These are phyloP conservation scores for Debaryomyces maramus DNA, from an alignment of 805 yeast species.

Conservation along the genomic window DNA sequence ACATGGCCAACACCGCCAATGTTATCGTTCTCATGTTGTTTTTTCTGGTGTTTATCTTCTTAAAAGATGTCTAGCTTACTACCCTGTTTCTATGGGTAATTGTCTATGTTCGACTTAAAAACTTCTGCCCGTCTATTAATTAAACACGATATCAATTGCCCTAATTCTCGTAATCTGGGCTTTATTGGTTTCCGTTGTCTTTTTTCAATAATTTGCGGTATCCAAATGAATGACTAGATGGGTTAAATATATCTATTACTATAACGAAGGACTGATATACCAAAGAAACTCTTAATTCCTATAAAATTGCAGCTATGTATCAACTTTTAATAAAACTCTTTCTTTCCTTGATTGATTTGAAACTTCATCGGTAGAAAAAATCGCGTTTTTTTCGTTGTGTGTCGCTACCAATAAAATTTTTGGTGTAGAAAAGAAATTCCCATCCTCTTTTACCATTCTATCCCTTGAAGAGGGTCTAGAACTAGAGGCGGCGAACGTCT, in stretches of 20 bases:
- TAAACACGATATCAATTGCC: too few relatives aligned
- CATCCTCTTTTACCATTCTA: not conserved
- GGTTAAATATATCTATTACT: not conserved
- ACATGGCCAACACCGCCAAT: not conserved
- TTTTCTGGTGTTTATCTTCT: too few relatives aligned
- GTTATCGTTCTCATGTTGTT: not conserved
- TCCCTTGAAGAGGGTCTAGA: not conserved
- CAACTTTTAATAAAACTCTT: not conserved
- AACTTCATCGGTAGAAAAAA: not conserved
- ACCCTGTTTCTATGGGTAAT: too few relatives aligned
- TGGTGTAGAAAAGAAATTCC: not conserved
- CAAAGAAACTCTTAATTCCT: too few relatives aligned
- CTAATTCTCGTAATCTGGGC: too few relatives aligned
- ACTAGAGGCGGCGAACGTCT: too few relatives aligned
- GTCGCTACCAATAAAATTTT: not conserved
- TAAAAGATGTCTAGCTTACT: too few relatives aligned
- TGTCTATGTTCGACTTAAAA: too few relatives aligned
- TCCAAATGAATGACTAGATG: not conserved
- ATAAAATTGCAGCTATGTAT: not conserved
- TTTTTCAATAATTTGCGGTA: too few relatives aligned
- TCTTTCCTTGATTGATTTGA: not conserved
- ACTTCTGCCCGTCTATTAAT: too few relatives aligned
- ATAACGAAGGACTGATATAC: not conserved
- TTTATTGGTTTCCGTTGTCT: too few relatives aligned
- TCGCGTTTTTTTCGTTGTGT: not conserved